Evolutionary conservation across 2,329 filamentous ascomycete species (phyloP).

Genomic region (Scedosporium dehoogii): DNA sequence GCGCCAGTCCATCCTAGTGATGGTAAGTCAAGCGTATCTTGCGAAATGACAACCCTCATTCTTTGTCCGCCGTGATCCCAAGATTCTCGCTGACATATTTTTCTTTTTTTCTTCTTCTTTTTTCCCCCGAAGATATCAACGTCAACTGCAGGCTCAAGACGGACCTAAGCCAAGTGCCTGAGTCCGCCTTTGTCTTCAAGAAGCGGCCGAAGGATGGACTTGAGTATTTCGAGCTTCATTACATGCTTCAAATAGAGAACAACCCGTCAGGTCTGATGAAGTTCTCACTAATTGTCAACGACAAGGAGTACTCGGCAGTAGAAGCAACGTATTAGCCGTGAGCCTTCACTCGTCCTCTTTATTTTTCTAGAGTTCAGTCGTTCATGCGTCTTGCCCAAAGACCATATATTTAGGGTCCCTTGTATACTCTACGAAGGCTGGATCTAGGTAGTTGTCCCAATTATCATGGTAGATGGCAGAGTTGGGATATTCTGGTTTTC

Average conservation of each 20-base stretch:
- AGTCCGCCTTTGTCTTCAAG: not conserved
- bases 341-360: too few species aligned
- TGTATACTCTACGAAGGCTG: too few species aligned
- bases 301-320: not conserved
- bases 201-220: not conserved
- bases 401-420: too few species aligned
- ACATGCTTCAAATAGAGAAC: not conserved
- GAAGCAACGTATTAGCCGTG: not conserved
- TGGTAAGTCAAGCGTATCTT: not conserved
- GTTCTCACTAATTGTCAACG: not conserved
- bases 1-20: not conserved
- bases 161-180: not conserved
- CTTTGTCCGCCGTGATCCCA: not conserved
- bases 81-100: too few species aligned
- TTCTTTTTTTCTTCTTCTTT: too few species aligned
- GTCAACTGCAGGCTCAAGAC: not conserved
- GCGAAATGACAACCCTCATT: not conserved
- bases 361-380: too few species aligned
- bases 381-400: too few species aligned
- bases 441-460: too few species aligned
- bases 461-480: too few species aligned
- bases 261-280: not conserved
- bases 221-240: not conserved
- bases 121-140: not conserved
- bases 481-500: too few species aligned